Base-by-base conservation (phyloP, 164 flowering plant genomes). In the Brasenia schreberi region DNA sequence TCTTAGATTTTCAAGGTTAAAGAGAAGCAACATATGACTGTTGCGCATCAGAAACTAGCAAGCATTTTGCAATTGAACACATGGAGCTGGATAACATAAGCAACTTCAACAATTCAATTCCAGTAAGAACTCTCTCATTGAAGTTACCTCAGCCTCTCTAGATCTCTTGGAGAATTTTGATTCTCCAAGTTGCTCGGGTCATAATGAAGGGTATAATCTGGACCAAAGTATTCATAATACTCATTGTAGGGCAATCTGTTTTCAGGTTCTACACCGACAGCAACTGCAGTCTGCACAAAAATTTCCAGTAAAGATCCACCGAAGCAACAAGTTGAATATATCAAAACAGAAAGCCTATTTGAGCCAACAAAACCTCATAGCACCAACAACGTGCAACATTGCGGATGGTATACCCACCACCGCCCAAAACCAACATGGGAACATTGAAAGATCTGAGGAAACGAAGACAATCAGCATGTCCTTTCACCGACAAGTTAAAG, bases 341-440 rank as follows among this genome's bases (percentile, higher is more conserved):
- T 73, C 58, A 49, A 49, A 49, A 49, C 56, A 14, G 16, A 49
- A 49, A 6, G 16, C 16, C 4, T 14, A 49, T 49, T 49, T 14
- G 56, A 49, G 56, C 16, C 56, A 49, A 49, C 63, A n/a, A 69
- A 42, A 92, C 98, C 95, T 92, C 98, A 76, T 92, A 90, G 74
- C 93, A 87, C 96, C 98, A 92, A 79, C 98, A 92, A 42, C 98
- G 97, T 5, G 97, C 97, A 66, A 92, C 97, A 82, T 88, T 92
- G 18, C 97, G 82, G 43, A 92, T 85, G 0, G 92, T 92, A 69
- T 90, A 92, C 2, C 98, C 98, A 71, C 97, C 98, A 6, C 98
- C 98, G 66, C 98, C 98, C 73, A 92, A 74, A 44, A 92, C 87
- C 97, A 92, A 87, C 43, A 92, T 68, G 68, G 98, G 98, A 23